Percentiles rank a stretch among this genome's conserved stretches.
phyloP scores from a whole-genome alignment of 352 stramenopile species.

The Phytophthora sansomeana region DNA sequence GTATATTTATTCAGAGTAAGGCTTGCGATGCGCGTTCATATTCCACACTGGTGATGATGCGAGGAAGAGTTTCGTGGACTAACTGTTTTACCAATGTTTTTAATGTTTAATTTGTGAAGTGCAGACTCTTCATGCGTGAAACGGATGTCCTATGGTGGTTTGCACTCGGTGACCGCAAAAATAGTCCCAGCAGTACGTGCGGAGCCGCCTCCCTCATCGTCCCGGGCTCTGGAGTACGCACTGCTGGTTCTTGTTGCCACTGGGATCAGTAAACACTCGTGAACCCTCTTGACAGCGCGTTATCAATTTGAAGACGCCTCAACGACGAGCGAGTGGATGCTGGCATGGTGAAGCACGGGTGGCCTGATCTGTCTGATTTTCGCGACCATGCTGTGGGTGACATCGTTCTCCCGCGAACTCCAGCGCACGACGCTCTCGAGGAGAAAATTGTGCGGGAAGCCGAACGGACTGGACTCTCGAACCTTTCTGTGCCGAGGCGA shows the following conservation, averaged over 20 bases:
- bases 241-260: conserved; percentile 3
- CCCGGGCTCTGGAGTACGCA: background rate
- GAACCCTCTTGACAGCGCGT: background rate
- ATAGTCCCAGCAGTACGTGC: background rate
- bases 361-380: conserved; percentile 30
- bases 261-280: conserved; percentile 4
- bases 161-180: conserved; percentile 1
- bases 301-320: background rate
- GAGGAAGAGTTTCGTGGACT: conserved; percentile 4
- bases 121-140: background rate
- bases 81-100: background rate
- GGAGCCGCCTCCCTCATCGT: background rate
- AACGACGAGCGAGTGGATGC: conserved; percentile 10
- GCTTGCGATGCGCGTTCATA: background rate
- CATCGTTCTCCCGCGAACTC: conserved; percentile 25
- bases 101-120: background rate
- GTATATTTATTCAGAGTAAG: conserved; percentile 25
- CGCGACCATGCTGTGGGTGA: conserved; percentile 30
- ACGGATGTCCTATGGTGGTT: conserved; percentile 3
- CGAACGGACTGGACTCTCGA: conserved; percentile 30
- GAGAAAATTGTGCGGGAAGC: conserved; percentile 35
- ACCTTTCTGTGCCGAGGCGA: conserved; percentile 21
- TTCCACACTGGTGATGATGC: background rate
- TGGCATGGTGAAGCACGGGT: conserved; percentile 39
- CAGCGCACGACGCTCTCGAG: conserved; percentile 28